Evolutionary conservation across 1,284 basidiomycete species (phyloP).

Genomic region (Mycena citricolor): DNA sequence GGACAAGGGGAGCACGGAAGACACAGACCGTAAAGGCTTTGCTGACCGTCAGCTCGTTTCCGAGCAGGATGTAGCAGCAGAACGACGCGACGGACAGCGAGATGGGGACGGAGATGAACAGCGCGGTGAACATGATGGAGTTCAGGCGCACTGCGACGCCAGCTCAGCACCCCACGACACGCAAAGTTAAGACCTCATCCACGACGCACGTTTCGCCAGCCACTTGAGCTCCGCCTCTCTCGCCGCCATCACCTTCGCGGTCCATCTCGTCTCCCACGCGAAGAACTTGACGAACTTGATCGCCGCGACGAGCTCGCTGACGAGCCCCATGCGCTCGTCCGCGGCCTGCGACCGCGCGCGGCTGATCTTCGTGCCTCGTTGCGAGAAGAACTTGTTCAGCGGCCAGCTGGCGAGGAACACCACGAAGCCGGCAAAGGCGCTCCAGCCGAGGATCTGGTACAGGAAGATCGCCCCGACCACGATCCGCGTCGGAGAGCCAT

Average conservation of each 20-base stretch:
- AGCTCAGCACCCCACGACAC: not conserved
- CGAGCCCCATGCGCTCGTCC: conserved; percentile 82
- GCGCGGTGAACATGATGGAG: conserved; percentile 51
- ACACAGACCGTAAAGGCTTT: conserved; percentile 67
- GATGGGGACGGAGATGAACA: conserved; percentile 69
- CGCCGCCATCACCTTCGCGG: conserved; percentile 56
- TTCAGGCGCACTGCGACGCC: conserved; percentile 56
- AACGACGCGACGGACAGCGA: conserved; percentile 72
- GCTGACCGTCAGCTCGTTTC: conserved; percentile 64
- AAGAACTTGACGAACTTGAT: conserved; percentile 89
- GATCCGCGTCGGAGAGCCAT: conserved; percentile 74
- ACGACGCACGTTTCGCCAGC: conserved; percentile 60
- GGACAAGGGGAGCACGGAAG: conserved; percentile 2
- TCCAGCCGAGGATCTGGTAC: conserved; percentile 51
- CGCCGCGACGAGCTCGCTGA: conserved; percentile 85
- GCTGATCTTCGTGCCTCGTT: conserved; percentile 66
- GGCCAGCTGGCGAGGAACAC: conserved; percentile 75
- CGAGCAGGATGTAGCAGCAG: conserved; percentile 57
- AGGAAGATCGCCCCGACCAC: conserved; percentile 74
- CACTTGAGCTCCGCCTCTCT: conserved; percentile 64
- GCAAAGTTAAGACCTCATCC: not conserved
- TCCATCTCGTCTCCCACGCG: conserved; percentile 79
- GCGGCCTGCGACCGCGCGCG: conserved; percentile 70
- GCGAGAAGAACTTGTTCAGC: conserved; percentile 64
- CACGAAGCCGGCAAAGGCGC: conserved; percentile 79